Base-by-base conservation (phyloP, 345 rosid species). In the Raphanus sativus region DNA sequence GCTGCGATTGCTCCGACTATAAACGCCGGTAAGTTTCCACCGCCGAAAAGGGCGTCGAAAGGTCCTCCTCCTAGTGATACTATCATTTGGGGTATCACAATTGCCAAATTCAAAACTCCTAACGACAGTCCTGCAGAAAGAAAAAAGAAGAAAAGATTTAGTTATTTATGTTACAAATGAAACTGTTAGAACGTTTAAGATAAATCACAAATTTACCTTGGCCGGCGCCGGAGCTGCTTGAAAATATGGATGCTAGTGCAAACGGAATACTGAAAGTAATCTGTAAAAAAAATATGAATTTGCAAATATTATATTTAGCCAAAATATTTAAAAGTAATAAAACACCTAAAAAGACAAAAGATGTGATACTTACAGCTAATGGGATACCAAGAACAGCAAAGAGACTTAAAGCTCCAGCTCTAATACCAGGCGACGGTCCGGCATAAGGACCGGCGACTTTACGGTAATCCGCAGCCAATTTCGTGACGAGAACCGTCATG, bases 241-340 rank as follows among this genome's bases (percentile, higher is more conserved):
- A 90, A 71, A 84, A 89, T 61, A 90, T 93, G 13, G 98, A 91
- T 17, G 97, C 96, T 86, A 94, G 52, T 62, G 98, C 98, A 67
- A 87, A 93, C 0, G 97, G 97, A 61, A 86, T 67, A 67, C 94
- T 93, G 69, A 9, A 89, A 24, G 91, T 91, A 32, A 89, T 77
- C 98, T 93, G 83, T 83, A 83, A 32, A 62, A 55, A 4, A 28
- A 67, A 50, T 45, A 45, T 50, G 56, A 50, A 50, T 6, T 50
- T n/a, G 21, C 15, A 5, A 50, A 50, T 50, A 50, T 50, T 50
- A 50, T 50, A 50, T 50, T 50, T 50, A 15, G 56, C 56, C 56
- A 50, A 16, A 52, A 52, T 52, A 15, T n/a, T n/a, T 50, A n/a
- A 52, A 15, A 24, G 12, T 0, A 33, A 60, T 55, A 6, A 36